Base-by-base conservation (phyloP, 495 filamentous ascomycete species). In the Chaetomium cochliodes region DNA sequence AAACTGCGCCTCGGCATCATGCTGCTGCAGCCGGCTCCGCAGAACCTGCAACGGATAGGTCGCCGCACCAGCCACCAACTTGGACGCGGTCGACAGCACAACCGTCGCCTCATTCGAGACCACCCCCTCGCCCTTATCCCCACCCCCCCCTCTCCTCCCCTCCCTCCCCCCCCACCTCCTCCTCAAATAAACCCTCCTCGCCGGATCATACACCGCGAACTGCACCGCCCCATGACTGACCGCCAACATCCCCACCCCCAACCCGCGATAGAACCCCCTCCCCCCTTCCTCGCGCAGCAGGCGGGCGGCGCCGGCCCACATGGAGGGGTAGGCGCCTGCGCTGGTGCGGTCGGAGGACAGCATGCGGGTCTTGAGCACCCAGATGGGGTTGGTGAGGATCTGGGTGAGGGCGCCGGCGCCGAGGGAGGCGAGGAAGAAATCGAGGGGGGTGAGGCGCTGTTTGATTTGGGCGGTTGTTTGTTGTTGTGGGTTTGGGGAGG, bases 311-410 rank as follows among this genome's bases (percentile, higher is more conserved):
- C 94, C 94, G 58, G 87, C 79, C 57, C 78, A 78, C 74, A 96
- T 87, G 64, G 84, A 87, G n/a, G 84, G 78, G 77, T 98, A 99
- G 6, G 93, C 93, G 58, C 91, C 91, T 1, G 86, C 88, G 26
- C 85, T 81, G 47, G 79, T 76, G 53, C 84, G 83, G 68, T 92
- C 88, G 3, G 88, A 92, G 37, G 92, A 90, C 15, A 99, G 80
- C 93, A 99, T 98, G 57, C 94, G 90, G 3, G 94, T 99, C 76
- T 98, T 98, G 73, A 99, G 85, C 7, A 99, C 94, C 94, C 94
- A 99, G 71, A 99, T 89, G 5, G 94, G 94, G 73, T 99, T 99
- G 55, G 96, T 98, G 65, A 90, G 79, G 28, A 92, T 73, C 42
- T 91, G 89, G 6, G 92, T 93, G 22, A 90, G 69, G 37, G 79